Base-by-base conservation (phyloP, 768 basidiomycete genomes). In the Rhizopogon vulgaris region DNA sequence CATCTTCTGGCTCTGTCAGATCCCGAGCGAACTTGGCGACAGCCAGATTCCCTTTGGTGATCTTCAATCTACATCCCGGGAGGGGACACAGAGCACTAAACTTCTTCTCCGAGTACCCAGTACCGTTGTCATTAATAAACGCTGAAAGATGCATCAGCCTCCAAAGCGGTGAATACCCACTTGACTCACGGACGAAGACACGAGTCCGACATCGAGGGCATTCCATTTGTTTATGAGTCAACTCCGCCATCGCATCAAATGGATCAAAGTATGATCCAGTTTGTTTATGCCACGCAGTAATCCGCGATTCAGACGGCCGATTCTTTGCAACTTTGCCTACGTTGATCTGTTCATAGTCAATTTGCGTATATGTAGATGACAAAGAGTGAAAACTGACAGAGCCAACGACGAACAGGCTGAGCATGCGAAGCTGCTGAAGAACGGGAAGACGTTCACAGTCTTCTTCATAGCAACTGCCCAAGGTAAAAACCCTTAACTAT, bases 71-170 rank as follows among this genome's bases (percentile, higher is more conserved):
- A 56, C 81, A 83, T 1, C 56, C 54, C 5, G 67, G 63, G 30
- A 69, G 58, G 11, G 65, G 65, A 54, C 81, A 83, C 38, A 28
- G 22, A 1, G 56, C 45, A 4, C 32, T 58, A 52, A 82, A 82
- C 0, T 59, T 62, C 18, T 58, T 62, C 54, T 81, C 78, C 0
- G 75, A 60, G 48, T 80, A 83, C 0, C 82, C 82, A 0, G 70
- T 73, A 1, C 74, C 76, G 0, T 61, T 54, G 6, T 58, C 59
- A 4, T 64, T 73, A 49, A 75, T 54, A 36, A 74, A 74, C 1
- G 71, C 80, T 82, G 4, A 39, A 22, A 34, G 6, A 28, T 18
- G 9, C 1, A 6, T 28, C 3, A 8, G 14, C 25, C 17, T 46
- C 25, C 18, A 49, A 22, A 37, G 27, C 22, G 3, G 15, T 7